Conservation (phyloP, 305 asterid genomes). For the Fraxinus sp. region DNA sequence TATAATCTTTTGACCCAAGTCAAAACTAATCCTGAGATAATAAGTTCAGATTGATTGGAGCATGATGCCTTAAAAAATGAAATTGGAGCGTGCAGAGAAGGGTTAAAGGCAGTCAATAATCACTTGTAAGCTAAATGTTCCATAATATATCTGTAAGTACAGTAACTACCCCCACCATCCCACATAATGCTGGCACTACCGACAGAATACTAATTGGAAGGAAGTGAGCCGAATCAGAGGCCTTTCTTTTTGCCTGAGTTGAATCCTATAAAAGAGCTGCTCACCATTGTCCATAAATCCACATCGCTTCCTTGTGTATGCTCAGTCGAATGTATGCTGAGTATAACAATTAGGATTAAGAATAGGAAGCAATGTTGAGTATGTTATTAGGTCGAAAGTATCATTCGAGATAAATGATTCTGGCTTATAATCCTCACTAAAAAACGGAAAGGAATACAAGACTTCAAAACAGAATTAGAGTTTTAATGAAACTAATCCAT, state of each 20-base stretch:
- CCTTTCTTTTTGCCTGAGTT: background rate
- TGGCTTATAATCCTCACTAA: background rate
- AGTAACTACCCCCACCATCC: too few relatives aligned
- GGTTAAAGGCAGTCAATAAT: too few relatives aligned
- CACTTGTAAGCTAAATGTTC: background rate
- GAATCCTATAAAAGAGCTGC: too few relatives aligned
- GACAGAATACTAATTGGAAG: too few relatives aligned
- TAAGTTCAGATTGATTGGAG: background rate
- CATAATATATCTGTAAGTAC: too few relatives aligned
- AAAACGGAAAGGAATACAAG: background rate
- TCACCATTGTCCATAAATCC: background rate
- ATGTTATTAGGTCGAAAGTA: too few relatives aligned
- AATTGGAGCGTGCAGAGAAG: background rate
- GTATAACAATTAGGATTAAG: background rate
- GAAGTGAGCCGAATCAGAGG: too few relatives aligned
- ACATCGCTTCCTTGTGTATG: background rate
- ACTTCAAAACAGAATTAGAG: background rate
- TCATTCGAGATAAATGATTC: background rate
- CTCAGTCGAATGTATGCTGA: too few relatives aligned
- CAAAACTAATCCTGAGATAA: too few relatives aligned
- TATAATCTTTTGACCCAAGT: too few relatives aligned
- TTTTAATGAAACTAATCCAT: too few relatives aligned
- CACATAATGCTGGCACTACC: background rate
- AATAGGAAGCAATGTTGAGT: background rate
- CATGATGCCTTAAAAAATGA: background rate